Evolutionary conservation across 805 yeast species (phyloP), one percentile per base, ranked within the genome.

Genomic region (Lipomyces orientalis): DNA sequence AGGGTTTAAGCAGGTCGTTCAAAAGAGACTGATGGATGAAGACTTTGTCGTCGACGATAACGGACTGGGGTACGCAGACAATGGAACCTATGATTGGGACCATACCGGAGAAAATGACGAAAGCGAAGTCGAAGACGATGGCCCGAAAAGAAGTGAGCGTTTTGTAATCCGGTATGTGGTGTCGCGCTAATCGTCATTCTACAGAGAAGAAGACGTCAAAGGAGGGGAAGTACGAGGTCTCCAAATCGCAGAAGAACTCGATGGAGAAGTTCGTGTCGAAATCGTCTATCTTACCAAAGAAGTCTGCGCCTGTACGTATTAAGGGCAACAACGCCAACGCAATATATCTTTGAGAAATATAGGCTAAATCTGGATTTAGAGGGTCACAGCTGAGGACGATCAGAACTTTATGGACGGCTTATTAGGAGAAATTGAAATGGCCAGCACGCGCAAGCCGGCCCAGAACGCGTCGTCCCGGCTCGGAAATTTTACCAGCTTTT

Each of bases 41-140:
- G 97, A 94, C 77, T 94, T 94, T 76, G 95, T 94, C 49, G 97
- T 92, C 1, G 97, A 93, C 76, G 98, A 94, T 77, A 88, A 90
- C 72, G 97, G 97, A 37, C 90, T 89, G 71, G 98, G 98, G 0
- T 94, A 94, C 75, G 93, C 92, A 1, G 98, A 95, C 74, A 90
- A 90, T 55, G 99, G 99, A 66, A 90, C 84, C 7, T 96, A 94
- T 74, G 97, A 92, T 67, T 92, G 97, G 93, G 96, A 88, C 67
- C 64, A 81, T 82, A 63, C 85, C 84, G 55, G 79, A 82, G 62
- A 85, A 19, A 74, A 69, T 63, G 75, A 74, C 16, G 79, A 75
- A 16, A 77, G 70, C 12, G 76, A 75, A 6, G 71, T 59, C 6
- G 74, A 71, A n/a, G 64, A 60, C 3, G 60, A 43, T 8, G 49